phyloP scores from a whole-genome alignment of 331 rosid species.

The Rosa hybrid region DNA sequence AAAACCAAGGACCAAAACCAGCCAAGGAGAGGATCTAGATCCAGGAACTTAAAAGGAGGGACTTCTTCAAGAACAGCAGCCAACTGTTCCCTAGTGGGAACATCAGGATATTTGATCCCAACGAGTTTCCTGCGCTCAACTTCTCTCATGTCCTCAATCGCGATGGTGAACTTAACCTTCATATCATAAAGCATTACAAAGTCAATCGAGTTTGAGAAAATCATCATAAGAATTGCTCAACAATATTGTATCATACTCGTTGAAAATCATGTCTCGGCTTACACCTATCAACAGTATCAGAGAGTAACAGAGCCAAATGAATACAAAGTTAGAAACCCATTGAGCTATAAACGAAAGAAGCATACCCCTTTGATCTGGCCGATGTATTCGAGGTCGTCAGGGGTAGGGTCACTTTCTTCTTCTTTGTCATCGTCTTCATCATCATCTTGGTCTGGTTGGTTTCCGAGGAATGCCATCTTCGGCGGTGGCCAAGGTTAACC shows the following conservation, averaged over 20 bases:
- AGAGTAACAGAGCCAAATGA: conserved; percentile 1
- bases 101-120: neutral
- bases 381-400: conserved; percentile 64
- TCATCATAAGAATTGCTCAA: neutral
- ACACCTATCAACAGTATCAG: conserved; percentile 37
- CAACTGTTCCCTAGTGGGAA: neutral
- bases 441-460: conserved; percentile 16
- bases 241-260: conserved; percentile 45
- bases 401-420: conserved; percentile 40
- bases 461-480: too few relatives aligned
- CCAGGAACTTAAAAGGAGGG: too few relatives aligned
- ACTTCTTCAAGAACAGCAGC: too few relatives aligned
- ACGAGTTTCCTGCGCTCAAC: conserved; percentile 46
- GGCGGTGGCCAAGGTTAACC: neutral
- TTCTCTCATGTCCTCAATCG: conserved; percentile 94
- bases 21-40: too few relatives aligned
- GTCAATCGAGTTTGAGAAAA: neutral
- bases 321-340: neutral
- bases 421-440: conserved; percentile 20
- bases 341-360: neutral
- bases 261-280: conserved; percentile 81
- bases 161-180: conserved; percentile 77
- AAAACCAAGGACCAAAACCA: too few relatives aligned
- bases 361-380: conserved; percentile 61
- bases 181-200: conserved; percentile 17